Evolutionary conservation across 2,329 filamentous ascomycete species (phyloP).

Genomic region (Coleophoma cylindrospora): DNA sequence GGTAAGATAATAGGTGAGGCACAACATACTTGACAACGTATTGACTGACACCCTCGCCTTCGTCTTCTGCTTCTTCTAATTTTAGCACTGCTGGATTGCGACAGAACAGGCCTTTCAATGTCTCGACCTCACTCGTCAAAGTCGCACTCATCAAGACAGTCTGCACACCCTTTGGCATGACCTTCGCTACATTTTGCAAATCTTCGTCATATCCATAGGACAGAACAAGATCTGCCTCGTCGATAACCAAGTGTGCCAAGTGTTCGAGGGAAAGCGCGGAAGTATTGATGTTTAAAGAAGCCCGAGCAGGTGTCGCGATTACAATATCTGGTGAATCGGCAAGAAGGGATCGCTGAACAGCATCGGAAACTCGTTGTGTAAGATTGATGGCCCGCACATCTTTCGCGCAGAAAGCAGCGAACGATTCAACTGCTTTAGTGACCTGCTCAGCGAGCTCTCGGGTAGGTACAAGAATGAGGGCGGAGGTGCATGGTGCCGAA

Average conservation of each 20-base stretch:
- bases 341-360: slow-evolving; percentile 81
- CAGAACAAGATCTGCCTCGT: slow-evolving; percentile 90
- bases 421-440: slow-evolving; percentile 68
- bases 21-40: slow-evolving; percentile 69
- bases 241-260: slow-evolving; percentile 73
- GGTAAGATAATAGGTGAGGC: not conserved
- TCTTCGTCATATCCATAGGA: slow-evolving; percentile 95
- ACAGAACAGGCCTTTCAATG: slow-evolving; percentile 80
- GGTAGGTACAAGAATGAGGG: slow-evolving; percentile 90
- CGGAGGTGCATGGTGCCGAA: slow-evolving; percentile 53
- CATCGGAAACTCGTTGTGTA: slow-evolving; percentile 84
- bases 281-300: slow-evolving; percentile 70
- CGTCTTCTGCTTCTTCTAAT: slow-evolving; percentile 75
- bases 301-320: slow-evolving; percentile 84
- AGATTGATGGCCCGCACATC: slow-evolving; percentile 80
- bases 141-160: slow-evolving; percentile 94
- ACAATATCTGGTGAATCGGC: slow-evolving; percentile 84
- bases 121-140: slow-evolving; percentile 80
- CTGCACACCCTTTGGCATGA: slow-evolving; percentile 80
- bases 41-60: slow-evolving; percentile 74
- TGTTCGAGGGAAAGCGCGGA: slow-evolving; percentile 65
- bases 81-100: slow-evolving; percentile 74
- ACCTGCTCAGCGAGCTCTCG: slow-evolving; percentile 93
- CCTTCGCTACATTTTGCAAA: slow-evolving; percentile 70
- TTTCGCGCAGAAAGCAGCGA: slow-evolving; percentile 80